Conservation (phyloP, 2,329 filamentous ascomycete genomes). For the Cadophora malorum region DNA sequence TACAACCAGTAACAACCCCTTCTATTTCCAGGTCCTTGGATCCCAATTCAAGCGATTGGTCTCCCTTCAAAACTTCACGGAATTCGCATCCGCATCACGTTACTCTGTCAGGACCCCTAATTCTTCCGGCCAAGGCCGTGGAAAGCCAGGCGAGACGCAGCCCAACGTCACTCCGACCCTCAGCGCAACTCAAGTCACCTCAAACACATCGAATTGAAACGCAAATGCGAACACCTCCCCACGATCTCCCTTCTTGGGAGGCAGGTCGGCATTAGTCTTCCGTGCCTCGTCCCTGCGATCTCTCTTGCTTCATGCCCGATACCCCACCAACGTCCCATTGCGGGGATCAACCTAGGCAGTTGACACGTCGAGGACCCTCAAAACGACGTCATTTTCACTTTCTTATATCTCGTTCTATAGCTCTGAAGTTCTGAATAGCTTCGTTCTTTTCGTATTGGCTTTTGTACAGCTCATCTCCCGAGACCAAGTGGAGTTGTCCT, state of each 20-base stretch:
- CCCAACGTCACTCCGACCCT: conserved; percentile 10
- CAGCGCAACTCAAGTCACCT: background rate
- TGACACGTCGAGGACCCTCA: conserved; percentile 1
- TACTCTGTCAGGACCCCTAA: background rate
- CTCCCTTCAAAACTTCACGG: background rate
- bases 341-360: background rate
- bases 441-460: background rate
- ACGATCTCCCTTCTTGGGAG: background rate
- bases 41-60: background rate
- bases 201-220: conserved; percentile 4
- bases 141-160: background rate
- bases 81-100: conserved; percentile 7
- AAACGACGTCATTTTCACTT: conserved; percentile 5
- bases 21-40: background rate
- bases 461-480: conserved; percentile 10
- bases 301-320: conserved; percentile 4
- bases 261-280: background rate
- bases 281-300: background rate
- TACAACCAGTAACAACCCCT: conserved; percentile 4
- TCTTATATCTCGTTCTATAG: conserved; percentile 4
- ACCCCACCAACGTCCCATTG: conserved; percentile 1
- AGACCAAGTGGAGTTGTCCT: background rate
- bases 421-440: background rate
- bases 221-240: conserved; percentile 14
- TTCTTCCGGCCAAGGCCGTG: conserved; percentile 11